phyloP scores from a whole-genome alignment of 805 yeast species.

The Ogataea trehalophila region DNA sequence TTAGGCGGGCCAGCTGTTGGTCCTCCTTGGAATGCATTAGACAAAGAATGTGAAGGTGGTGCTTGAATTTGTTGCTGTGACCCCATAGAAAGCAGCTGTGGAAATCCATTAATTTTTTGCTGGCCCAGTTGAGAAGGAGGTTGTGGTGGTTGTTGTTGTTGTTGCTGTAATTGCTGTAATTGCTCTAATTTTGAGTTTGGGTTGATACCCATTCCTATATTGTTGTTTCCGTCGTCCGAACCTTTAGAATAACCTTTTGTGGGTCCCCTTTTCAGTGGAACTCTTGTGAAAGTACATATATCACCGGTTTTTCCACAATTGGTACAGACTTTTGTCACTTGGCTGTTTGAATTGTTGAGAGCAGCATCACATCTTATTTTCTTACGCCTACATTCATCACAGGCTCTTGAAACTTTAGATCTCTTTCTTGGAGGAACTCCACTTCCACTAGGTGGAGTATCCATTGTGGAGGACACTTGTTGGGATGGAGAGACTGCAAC shows the following conservation, averaged over 20 bases:
- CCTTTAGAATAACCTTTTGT: slow-evolving; percentile 53
- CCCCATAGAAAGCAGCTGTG: slow-evolving; percentile 6
- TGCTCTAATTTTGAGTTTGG: not conserved
- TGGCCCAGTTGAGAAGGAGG: slow-evolving; percentile 6
- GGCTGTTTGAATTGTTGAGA: slow-evolving; percentile 38
- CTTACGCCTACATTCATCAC: slow-evolving; percentile 74
- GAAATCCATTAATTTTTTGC: slow-evolving; percentile 2
- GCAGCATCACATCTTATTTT: slow-evolving; percentile 69
- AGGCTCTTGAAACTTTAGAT: slow-evolving; percentile 73
- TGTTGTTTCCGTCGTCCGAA: slow-evolving; percentile 31
- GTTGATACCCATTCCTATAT: not conserved
- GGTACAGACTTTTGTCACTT: slow-evolving; percentile 51
- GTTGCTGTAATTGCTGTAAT: slow-evolving; percentile 1
- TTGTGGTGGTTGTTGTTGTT: not conserved
- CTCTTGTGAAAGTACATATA: slow-evolving; percentile 60
- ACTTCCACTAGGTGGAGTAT: not conserved
- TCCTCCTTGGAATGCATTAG: slow-evolving; percentile 1
- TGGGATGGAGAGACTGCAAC: no score
- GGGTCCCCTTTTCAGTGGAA: slow-evolving; percentile 77
- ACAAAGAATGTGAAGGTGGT: slow-evolving; percentile 4
- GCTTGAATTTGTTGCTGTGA: slow-evolving; percentile 10
- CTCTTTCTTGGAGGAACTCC: slow-evolving; percentile 43
- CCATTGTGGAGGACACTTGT: no score
- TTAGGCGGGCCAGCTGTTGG: slow-evolving; percentile 4
- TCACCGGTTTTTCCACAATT: slow-evolving; percentile 60